phyloP scores from a whole-genome alignment of 139 green algal species.

The Chlamydomonas schloesseri region DNA sequence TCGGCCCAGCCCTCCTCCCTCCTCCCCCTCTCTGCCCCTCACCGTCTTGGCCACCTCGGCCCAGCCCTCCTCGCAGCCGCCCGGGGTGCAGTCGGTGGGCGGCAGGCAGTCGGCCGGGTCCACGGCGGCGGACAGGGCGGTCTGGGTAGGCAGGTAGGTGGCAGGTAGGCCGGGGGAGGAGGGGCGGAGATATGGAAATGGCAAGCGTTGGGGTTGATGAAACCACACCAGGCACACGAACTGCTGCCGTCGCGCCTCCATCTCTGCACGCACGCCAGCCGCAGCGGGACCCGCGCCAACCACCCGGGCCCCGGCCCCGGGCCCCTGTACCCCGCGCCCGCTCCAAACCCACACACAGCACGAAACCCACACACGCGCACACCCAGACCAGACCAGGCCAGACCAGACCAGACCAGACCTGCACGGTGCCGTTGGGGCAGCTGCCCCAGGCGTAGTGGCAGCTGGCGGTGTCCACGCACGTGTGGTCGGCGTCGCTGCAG shows the following conservation, averaged over 20 bases:
- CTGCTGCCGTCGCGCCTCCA: too few species aligned
- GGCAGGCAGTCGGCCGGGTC: background rate
- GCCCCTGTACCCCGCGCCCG: too few species aligned
- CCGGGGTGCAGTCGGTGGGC: background rate
- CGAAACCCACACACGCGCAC: too few species aligned
- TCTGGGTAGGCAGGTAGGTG: background rate
- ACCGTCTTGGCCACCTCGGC: background rate
- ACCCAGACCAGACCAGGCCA: too few species aligned
- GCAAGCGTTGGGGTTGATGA: too few species aligned
- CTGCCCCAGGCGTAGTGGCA: background rate
- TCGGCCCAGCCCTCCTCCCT: too few species aligned
- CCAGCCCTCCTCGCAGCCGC: slow-evolving; percentile 10
- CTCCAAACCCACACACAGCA: background rate
- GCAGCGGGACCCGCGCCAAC: too few species aligned
- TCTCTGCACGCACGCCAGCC: too few species aligned
- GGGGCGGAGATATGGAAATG: too few species aligned
- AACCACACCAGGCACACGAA: too few species aligned
- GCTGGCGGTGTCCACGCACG: background rate
- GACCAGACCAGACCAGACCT: background rate
- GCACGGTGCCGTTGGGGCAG: background rate
- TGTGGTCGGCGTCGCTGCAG: background rate
- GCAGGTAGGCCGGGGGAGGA: background rate
- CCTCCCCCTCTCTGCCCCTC: too few species aligned
- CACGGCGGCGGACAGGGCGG: background rate
- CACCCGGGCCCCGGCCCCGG: too few species aligned